phyloP scores from a whole-genome alignment of 2,329 filamentous ascomycete genomes.

The Curvularia eragrostidis region DNA sequence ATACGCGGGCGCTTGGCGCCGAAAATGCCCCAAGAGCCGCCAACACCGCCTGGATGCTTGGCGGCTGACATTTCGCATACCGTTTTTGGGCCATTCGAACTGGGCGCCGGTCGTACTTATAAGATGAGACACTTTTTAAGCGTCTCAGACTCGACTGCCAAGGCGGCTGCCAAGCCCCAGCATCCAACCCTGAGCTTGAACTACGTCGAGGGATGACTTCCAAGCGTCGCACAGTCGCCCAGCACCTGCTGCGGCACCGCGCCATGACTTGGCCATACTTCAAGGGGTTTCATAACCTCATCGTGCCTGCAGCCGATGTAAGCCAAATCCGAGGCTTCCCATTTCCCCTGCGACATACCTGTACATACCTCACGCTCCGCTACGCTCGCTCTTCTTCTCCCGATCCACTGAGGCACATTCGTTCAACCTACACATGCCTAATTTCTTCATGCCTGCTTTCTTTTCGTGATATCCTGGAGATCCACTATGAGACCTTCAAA shows the following conservation, averaged over 20 bases:
- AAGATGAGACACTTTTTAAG: conserved; percentile 17
- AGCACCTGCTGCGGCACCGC: conserved; percentile 25
- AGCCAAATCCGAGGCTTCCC: conserved; percentile 4
- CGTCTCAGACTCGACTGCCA: conserved; percentile 5
- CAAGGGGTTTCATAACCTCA: conserved; percentile 30
- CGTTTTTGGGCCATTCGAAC: conserved; percentile 7
- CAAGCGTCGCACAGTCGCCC: conserved; percentile 30
- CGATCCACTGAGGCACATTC: conserved; percentile 8
- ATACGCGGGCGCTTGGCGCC: conserved; percentile 14
- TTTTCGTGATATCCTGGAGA: conserved; percentile 14
- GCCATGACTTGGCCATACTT: conserved; percentile 26
- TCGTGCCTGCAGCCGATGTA: conserved; percentile 10
- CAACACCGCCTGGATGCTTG: conserved; percentile 21
- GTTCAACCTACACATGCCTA: conserved; percentile 16
- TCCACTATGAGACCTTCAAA: conserved; percentile 32
- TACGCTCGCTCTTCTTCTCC: conserved; percentile 20
- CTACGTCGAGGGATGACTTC: conserved; percentile 13
- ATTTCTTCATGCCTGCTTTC: not conserved
- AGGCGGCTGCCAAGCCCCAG: not conserved
- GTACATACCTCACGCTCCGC: conserved; percentile 4
- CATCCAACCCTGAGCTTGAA: conserved; percentile 11
- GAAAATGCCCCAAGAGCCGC: conserved; percentile 18
- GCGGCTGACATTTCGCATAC: conserved; percentile 23
- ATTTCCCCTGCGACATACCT: conserved; percentile 6
- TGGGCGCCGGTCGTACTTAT: conserved; percentile 10